Conservation (phyloP, 768 basidiomycete species). For the Tulasnella sp. region DNA sequence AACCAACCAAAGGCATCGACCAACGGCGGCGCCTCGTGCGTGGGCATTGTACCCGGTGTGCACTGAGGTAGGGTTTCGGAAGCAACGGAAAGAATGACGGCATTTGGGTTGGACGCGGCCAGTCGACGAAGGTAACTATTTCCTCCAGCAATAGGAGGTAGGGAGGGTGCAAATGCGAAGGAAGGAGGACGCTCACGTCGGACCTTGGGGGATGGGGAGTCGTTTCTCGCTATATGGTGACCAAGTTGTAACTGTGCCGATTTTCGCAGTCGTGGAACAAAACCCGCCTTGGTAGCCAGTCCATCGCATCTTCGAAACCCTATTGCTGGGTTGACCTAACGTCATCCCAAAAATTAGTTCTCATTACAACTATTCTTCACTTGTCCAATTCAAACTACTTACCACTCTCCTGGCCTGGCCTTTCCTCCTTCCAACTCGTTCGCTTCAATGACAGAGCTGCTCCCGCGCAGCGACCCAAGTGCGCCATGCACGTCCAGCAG, state of each 20-base stretch:
- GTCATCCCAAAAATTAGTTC: too few relatives aligned
- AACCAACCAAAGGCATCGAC: constrained; percentile 35
- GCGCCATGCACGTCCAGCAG: too few relatives aligned
- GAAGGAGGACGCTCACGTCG: constrained; percentile 14
- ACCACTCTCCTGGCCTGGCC: too few relatives aligned
- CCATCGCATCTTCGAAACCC: constrained; percentile 12
- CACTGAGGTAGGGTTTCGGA: neutral
- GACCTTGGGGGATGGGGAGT: neutral
- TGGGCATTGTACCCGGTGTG: constrained; percentile 27
- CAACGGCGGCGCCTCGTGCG: constrained; percentile 31
- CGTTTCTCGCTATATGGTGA: neutral
- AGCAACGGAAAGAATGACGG: neutral
- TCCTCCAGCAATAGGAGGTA: constrained; percentile 44
- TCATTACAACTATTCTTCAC: too few relatives aligned
- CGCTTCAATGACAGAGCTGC: too few relatives aligned
- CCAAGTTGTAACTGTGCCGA: neutral
- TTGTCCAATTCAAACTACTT: too few relatives aligned
- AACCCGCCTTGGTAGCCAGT: neutral
- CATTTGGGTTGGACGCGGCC: constrained; percentile 41
- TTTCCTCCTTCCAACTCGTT: too few relatives aligned
- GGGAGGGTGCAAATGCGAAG: neutral
- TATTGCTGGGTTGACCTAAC: too few relatives aligned
- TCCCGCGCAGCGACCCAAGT: too few relatives aligned
- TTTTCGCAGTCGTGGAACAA: neutral
- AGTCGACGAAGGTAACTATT: constrained; percentile 63